phyloP scores from a whole-genome alignment of 495 filamentous ascomycete species.

The Hyaloscypha hepaticicola region DNA sequence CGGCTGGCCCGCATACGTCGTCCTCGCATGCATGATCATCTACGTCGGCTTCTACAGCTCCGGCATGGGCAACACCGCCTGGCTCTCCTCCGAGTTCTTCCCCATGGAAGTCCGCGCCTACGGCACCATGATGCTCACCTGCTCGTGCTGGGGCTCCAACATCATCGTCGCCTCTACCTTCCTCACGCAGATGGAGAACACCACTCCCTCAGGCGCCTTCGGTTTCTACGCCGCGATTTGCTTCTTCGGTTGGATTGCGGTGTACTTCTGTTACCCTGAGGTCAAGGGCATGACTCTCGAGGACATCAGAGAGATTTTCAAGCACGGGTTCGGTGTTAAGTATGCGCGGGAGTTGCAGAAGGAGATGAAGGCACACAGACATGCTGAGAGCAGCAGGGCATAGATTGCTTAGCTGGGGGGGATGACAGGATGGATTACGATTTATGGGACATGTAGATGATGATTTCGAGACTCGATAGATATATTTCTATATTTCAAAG shows the following conservation, averaged over 20 bases:
- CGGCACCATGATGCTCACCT: conserved; percentile 53
- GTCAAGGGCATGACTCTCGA: conserved; percentile 49
- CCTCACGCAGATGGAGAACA: conserved; percentile 48
- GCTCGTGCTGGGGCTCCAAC: conserved; percentile 51
- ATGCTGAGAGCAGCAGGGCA: conserved; percentile 8
- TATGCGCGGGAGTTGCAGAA: conserved; percentile 41
- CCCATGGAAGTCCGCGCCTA: conserved; percentile 52
- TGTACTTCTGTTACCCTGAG: conserved; percentile 53
- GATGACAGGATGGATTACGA: not conserved
- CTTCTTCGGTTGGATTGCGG: conserved; percentile 44
- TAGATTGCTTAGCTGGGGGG: not conserved
- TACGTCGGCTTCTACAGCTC: conserved; percentile 49
- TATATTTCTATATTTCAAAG: not conserved
- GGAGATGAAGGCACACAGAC: conserved; percentile 27
- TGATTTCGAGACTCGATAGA: not conserved
- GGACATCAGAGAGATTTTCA: conserved; percentile 49
- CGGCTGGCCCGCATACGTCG: conserved; percentile 41
- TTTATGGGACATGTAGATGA: not conserved
- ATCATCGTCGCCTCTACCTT: conserved; percentile 54
- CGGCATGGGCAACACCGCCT: conserved; percentile 49
- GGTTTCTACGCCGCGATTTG: conserved; percentile 54
- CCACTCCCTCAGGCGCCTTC: conserved; percentile 49
- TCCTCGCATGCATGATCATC: conserved; percentile 47
- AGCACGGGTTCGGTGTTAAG: conserved; percentile 46
- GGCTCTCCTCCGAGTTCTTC: conserved; percentile 52